Base-by-base conservation (phyloP, 129 eudicot species). In the Arctium lappa region DNA sequence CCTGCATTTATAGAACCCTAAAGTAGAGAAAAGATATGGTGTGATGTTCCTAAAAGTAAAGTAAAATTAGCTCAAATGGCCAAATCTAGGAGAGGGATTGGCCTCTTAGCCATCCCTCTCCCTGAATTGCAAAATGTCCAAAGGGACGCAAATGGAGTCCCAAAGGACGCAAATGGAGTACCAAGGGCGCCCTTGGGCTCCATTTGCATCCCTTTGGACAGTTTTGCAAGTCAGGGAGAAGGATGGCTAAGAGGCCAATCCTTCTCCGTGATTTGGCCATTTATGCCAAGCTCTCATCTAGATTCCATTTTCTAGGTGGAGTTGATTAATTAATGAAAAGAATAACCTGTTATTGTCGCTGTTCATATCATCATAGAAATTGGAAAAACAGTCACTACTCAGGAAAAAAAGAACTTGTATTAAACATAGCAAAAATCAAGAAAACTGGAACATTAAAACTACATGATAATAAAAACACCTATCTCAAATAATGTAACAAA, bases 1-100 rank as follows among this genome's bases (percentile, higher is more conserved):
- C 53, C 70, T 76, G 42, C 69, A 50, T n/a, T 50, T 53, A 44
- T 29, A 29, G 65, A 48, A 79, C 31, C 74, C 63, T 79, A 65
- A 65, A 30, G 74, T 10, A 78, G 62, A 78, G 63, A 37, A 65
- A 36, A 8, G 4, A 72, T 72, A 70, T 70, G 40, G 39, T 39
- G 74, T 31, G 40, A 70, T 9, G 30, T 27, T 42, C 44, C 46
- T 11, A 7, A 5, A 46, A 46, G 56, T 46, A 46, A n/a, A n/a
- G n/a, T n/a, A n/a, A n/a, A n/a, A n/a, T n/a, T n/a, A n/a, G n/a
- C n/a, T n/a, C n/a, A n/a, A n/a, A n/a, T n/a, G n/a, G n/a, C n/a
- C n/a, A n/a, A n/a, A n/a, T n/a, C n/a, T n/a, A n/a, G n/a, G n/a
- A n/a, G n/a, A n/a, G n/a, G n/a, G n/a, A n/a, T n/a, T n/a, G n/a